Percentiles rank a stretch among this genome's conserved stretches.
These are phyloP conservation scores for Fomitopsis pulvina DNA, from an alignment of 768 basidiomycete species.

Conservation along the genomic window DNA sequence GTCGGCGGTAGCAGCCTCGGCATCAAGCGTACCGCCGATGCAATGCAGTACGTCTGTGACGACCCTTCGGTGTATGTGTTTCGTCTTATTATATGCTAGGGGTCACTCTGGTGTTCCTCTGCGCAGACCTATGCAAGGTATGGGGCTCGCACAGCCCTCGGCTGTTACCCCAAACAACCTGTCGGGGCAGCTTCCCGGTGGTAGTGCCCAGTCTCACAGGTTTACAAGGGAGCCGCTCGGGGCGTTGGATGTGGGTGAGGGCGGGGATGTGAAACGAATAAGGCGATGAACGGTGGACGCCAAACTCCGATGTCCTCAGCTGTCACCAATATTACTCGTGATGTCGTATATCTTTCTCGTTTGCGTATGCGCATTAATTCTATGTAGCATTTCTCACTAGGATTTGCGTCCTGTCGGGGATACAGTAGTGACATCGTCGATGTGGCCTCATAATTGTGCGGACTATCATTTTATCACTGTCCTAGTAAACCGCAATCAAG, in stretches of 20 bases:
- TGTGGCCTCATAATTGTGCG: too few species aligned
- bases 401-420: too few species aligned
- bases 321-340: too few species aligned
- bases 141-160: conserved; percentile 12
- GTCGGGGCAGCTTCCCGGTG: too few species aligned
- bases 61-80: not conserved
- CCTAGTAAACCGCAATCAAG: too few species aligned
- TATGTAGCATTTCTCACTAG: too few species aligned
- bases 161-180: not conserved
- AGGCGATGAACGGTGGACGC: conserved; percentile 4
- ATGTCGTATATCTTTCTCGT: too few species aligned
- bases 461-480: too few species aligned
- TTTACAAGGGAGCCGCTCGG: conserved; percentile 11
- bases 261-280: conserved; percentile 12
- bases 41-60: conserved; percentile 13
- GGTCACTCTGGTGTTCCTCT: not conserved
- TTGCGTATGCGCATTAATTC: too few species aligned
- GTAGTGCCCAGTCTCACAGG: too few species aligned
- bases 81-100: not conserved
- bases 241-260: conserved; percentile 10
- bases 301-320: too few species aligned
- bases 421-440: too few species aligned
- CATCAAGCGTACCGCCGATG: conserved; percentile 14
- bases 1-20: not conserved
- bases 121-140: conserved; percentile 13